Percentiles rank a stretch among this genome's conserved stretches.
These are phyloP conservation scores for Aspergillus cavernicola DNA, from an alignment of 495 filamentous ascomycete genomes.

Conservation along the genomic window DNA sequence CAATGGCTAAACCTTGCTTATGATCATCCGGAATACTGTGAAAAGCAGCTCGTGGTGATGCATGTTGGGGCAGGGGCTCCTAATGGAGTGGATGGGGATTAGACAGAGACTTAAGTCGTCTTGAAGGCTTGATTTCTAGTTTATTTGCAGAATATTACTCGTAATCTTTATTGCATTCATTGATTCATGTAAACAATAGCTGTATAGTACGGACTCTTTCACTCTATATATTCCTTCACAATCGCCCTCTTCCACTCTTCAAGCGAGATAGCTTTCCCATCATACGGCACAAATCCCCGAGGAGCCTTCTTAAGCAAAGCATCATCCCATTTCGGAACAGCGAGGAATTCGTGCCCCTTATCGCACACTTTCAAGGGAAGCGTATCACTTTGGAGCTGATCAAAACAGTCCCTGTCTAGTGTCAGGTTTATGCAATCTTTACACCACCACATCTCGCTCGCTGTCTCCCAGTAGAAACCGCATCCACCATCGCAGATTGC, in stretches of 20 bases:
- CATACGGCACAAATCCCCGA: slow-evolving; percentile 27
- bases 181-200: too few relatives aligned
- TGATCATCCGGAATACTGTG: slow-evolving; percentile 28
- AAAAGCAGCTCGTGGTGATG: slow-evolving; percentile 19
- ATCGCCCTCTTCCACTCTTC: slow-evolving; percentile 36
- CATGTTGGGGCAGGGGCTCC: not conserved
- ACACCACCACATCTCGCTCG: slow-evolving; percentile 33
- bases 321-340: slow-evolving; percentile 33
- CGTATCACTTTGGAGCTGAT: slow-evolving; percentile 23
- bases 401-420: slow-evolving; percentile 29
- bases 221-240: slow-evolving; percentile 22
- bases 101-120: too few relatives aligned
- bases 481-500: slow-evolving; percentile 26
- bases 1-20: slow-evolving; percentile 38
- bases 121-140: too few relatives aligned
- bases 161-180: too few relatives aligned
- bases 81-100: not conserved
- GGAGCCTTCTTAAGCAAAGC: slow-evolving; percentile 12
- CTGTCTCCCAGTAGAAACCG: slow-evolving; percentile 18
- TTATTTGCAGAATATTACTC: too few relatives aligned
- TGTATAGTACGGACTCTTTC: not conserved
- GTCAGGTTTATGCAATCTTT: slow-evolving; percentile 32
- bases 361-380: slow-evolving; percentile 28
- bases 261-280: slow-evolving; percentile 29
- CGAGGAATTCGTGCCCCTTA: slow-evolving; percentile 34